Evolutionary conservation across 1,139 yeast genomes (phyloP).

Genomic region (Yamadazyma dendronema): DNA sequence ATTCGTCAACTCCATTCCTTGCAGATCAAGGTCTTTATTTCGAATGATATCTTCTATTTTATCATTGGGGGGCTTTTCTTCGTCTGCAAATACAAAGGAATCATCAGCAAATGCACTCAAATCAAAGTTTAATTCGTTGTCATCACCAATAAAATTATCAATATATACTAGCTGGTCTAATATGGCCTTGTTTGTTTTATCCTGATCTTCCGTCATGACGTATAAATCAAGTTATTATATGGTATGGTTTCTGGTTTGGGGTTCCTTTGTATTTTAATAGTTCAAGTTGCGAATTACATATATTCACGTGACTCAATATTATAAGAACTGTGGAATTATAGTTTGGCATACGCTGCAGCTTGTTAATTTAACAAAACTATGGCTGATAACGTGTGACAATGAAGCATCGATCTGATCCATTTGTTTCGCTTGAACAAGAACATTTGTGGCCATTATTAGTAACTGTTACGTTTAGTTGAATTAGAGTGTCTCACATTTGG

Average conservation of each 20-base stretch:
- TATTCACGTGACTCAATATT: slow-evolving; percentile 8
- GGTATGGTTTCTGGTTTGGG: too few species aligned
- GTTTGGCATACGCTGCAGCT: too few species aligned
- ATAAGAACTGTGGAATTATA: neutral
- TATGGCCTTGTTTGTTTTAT: slow-evolving; percentile 40
- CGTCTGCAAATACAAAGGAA: slow-evolving; percentile 74
- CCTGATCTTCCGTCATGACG: slow-evolving; percentile 15
- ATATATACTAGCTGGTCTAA: slow-evolving; percentile 75
- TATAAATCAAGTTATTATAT: neutral
- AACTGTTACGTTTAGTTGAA: too few species aligned
- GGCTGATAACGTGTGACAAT: too few species aligned
- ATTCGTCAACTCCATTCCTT: slow-evolving; percentile 12
- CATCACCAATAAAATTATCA: slow-evolving; percentile 66
- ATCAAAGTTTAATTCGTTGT: slow-evolving; percentile 69
- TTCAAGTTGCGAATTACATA: slow-evolving; percentile 4
- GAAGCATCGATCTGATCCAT: too few species aligned
- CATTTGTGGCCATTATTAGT: too few species aligned
- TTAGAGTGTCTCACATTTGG: too few species aligned
- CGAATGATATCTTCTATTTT: slow-evolving; percentile 13
- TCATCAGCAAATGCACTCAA: slow-evolving; percentile 81
- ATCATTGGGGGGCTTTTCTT: slow-evolving; percentile 54
- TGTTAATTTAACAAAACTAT: too few species aligned
- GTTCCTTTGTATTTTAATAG: too few species aligned
- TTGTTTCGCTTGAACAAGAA: too few species aligned
- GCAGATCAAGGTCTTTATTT: neutral